These are phyloP conservation scores for Gyromitra esculenta DNA, from an alignment of 2,329 filamentous ascomycete genomes.

Conservation along the genomic window DNA sequence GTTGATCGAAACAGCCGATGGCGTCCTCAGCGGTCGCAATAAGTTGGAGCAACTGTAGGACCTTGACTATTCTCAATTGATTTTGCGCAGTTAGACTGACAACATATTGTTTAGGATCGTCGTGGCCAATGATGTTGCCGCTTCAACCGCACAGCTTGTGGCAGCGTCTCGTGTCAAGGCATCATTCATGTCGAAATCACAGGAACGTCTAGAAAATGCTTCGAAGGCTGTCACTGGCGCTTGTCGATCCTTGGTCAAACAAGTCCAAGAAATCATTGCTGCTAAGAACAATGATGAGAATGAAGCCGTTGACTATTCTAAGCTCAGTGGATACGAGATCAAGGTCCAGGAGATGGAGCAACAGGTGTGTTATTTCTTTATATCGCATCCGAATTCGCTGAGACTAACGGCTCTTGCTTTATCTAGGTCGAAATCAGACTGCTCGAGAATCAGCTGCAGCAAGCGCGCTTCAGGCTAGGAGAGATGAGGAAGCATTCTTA, in stretches of 20 bases:
- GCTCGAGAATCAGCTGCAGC: slow-evolving; percentile 83
- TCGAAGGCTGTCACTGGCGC: slow-evolving; percentile 92
- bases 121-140: slow-evolving; percentile 94
- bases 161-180: slow-evolving; percentile 96
- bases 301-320: slow-evolving; percentile 85
- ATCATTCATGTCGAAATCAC: slow-evolving; percentile 96
- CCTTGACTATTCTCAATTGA: neutral
- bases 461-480: slow-evolving; percentile 82
- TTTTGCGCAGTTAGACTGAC: slow-evolving; percentile 14
- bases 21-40: slow-evolving; percentile 89
- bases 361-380: slow-evolving; percentile 73
- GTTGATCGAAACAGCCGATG: slow-evolving; percentile 96
- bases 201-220: slow-evolving; percentile 88
- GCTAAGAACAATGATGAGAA: slow-evolving; percentile 80
- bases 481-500: slow-evolving; percentile 99
- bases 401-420: slow-evolving; percentile 36
- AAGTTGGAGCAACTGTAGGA: slow-evolving; percentile 83
- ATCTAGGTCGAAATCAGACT: slow-evolving; percentile 92
- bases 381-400: slow-evolving; percentile 27
- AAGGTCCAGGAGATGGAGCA: slow-evolving; percentile 99
- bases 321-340: slow-evolving; percentile 92
- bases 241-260: slow-evolving; percentile 85
- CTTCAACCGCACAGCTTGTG: slow-evolving; percentile 94
- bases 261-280: slow-evolving; percentile 94
- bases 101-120: slow-evolving; percentile 70